phyloP scores from a whole-genome alignment of 345 rosid genomes.

The Syzygium oleosum region DNA sequence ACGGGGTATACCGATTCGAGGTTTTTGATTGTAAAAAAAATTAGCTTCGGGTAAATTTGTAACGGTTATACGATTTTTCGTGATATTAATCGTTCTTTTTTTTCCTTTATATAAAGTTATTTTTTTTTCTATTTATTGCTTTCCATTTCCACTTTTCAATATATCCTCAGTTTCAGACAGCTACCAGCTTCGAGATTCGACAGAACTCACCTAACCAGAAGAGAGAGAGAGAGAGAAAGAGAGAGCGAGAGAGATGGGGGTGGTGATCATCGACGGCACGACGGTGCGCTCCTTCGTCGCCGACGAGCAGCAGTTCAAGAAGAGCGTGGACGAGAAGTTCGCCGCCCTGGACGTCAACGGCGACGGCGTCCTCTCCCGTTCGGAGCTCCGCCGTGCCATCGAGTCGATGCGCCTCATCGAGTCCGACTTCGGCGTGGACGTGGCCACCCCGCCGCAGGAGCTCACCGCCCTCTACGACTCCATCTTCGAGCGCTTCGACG shows the following conservation, averaged over 20 bases:
- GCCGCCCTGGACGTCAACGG: constrained; percentile 9
- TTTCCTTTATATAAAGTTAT: too few relatives aligned
- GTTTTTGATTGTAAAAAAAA: too few relatives aligned
- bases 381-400: constrained; percentile 13
- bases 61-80: too few relatives aligned
- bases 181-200: background rate
- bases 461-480: constrained; percentile 12
- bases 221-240: background rate
- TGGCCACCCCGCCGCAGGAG: constrained; percentile 10
- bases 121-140: background rate
- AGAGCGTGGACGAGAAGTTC: constrained; percentile 8
- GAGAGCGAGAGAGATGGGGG: constrained; percentile 10
- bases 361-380: constrained; percentile 15
- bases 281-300: constrained; percentile 10
- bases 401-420: constrained; percentile 19
- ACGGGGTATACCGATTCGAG: too few relatives aligned
- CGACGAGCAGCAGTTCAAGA: constrained; percentile 10
- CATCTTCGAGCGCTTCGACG: constrained; percentile 15
- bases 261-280: constrained; percentile 14
- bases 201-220: background rate
- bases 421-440: constrained; percentile 17
- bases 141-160: background rate
- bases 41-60: too few relatives aligned
- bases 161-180: background rate
- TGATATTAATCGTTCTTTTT: too few relatives aligned